Evolutionary conservation across 139 green algal species (phyloP).

Genomic region (Auxenochlorella pyrenoidosa): DNA sequence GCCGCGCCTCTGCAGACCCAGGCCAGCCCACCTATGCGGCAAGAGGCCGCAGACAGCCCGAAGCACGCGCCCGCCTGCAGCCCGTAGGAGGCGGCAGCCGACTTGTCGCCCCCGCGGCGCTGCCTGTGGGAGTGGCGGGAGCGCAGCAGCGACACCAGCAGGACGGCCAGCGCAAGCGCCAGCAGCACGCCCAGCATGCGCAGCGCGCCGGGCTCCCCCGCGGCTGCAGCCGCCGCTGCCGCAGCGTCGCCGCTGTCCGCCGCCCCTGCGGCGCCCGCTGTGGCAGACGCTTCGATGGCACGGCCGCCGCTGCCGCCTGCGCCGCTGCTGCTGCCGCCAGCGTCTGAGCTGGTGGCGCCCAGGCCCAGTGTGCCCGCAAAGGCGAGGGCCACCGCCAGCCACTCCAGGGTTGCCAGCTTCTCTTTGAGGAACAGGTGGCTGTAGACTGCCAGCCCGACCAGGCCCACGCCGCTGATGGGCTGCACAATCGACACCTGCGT

Average conservation of each 20-base stretch:
- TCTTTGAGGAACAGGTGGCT: slow-evolving; percentile 89
- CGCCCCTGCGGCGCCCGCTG: slow-evolving; percentile 1
- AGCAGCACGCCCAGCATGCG: slow-evolving; percentile 50
- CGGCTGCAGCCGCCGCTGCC: background rate
- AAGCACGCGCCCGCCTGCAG: slow-evolving; percentile 88
- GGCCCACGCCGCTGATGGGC: slow-evolving; percentile 82
- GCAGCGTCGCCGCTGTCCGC: background rate
- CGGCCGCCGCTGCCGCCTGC: background rate
- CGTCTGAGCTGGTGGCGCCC: slow-evolving; percentile 52
- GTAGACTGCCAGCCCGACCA: slow-evolving; percentile 87
- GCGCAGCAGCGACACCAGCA: slow-evolving; percentile 29
- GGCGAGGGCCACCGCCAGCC: slow-evolving; percentile 67
- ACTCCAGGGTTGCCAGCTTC: slow-evolving; percentile 65
- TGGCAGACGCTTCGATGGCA: background rate
- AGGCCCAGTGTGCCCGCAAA: slow-evolving; percentile 68
- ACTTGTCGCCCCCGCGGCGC: slow-evolving; percentile 27
- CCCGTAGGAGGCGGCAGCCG: slow-evolving; percentile 27
- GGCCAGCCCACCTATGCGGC: slow-evolving; percentile 54
- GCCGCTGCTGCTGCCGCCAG: background rate
- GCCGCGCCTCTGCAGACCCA: background rate
- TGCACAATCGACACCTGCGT: slow-evolving; percentile 88
- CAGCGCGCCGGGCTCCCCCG: slow-evolving; percentile 5
- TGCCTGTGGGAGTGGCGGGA: background rate
- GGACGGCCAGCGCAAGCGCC: slow-evolving; percentile 17
- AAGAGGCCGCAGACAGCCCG: slow-evolving; percentile 77